These are phyloP conservation scores for Quercus dentata DNA, from an alignment of 306 rosid genomes.

Conservation along the genomic window DNA sequence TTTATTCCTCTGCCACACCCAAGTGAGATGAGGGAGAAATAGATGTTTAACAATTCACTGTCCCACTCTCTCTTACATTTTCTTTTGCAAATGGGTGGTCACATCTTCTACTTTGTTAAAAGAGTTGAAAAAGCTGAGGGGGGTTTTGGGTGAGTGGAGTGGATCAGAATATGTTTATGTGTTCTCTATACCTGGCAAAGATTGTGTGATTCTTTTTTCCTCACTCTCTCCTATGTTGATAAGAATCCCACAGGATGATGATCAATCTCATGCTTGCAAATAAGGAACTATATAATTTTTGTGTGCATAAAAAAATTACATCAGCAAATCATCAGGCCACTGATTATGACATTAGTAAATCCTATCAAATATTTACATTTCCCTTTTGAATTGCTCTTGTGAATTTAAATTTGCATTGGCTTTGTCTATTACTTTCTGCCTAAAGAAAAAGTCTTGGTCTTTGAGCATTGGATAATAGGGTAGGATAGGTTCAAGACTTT, in stretches of 20 bases:
- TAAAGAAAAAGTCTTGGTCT: background rate
- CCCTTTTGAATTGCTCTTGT: too few relatives aligned
- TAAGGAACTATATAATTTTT: background rate
- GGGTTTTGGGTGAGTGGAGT: constrained; percentile 44
- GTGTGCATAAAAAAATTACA: constrained; percentile 13
- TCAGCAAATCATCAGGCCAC: background rate
- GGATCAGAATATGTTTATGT: constrained; percentile 58
- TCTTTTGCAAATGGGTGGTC: constrained; percentile 30
- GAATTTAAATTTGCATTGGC: too few relatives aligned
- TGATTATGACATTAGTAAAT: background rate
- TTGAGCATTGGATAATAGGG: background rate
- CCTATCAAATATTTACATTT: background rate
- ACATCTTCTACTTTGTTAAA: constrained; percentile 46
- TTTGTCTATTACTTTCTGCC: background rate
- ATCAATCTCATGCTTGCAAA: constrained; percentile 17
- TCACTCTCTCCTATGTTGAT: constrained; percentile 42
- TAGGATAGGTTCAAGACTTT: too few relatives aligned
- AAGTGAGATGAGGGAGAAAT: constrained; percentile 21
- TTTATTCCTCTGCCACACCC: constrained; percentile 38
- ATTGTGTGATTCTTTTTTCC: constrained; percentile 37
- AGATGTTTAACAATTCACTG: background rate
- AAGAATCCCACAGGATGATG: constrained; percentile 42
- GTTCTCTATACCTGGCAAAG: constrained; percentile 33
- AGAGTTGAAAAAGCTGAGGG: constrained; percentile 24
- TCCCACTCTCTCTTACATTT: background rate